phyloP scores from a whole-genome alignment of 345 rosid species.

The Populus simonii region DNA sequence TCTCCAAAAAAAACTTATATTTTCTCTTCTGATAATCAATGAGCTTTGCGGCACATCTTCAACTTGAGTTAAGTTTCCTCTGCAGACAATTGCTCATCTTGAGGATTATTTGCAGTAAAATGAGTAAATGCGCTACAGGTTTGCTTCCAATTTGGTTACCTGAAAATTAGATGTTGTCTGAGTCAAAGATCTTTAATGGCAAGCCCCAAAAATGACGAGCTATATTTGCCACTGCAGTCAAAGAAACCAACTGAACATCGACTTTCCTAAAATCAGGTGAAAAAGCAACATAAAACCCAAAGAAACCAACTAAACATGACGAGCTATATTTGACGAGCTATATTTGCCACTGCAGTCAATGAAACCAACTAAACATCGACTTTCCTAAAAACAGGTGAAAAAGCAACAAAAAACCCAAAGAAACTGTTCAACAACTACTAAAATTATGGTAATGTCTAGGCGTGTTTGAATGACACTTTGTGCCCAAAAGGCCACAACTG shows the following conservation, averaged over 20 bases:
- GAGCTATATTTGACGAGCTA: background rate
- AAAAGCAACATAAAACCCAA: background rate
- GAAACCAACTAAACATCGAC: background rate
- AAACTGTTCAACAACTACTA: background rate
- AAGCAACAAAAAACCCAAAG: background rate
- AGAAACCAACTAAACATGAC: no score
- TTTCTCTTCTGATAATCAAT: background rate
- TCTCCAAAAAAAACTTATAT: background rate
- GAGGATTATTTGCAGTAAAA: background rate
- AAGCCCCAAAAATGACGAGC: background rate
- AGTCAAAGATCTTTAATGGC: background rate
- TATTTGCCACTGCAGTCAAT: background rate
- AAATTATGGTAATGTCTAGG: background rate
- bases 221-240: background rate
- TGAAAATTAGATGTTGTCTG: background rate
- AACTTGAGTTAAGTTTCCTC: background rate
- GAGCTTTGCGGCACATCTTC: background rate
- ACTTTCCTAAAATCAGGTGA: background rate
- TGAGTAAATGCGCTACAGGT: background rate
- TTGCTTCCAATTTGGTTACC: background rate
- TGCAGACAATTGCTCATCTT: background rate
- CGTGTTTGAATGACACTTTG: background rate
- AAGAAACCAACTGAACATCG: background rate
- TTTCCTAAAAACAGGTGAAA: background rate
- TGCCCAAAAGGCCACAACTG: background rate